These are phyloP conservation scores for Podila epicladia DNA, from an alignment of 192 early-diverging fungal species.

Conservation along the genomic window DNA sequence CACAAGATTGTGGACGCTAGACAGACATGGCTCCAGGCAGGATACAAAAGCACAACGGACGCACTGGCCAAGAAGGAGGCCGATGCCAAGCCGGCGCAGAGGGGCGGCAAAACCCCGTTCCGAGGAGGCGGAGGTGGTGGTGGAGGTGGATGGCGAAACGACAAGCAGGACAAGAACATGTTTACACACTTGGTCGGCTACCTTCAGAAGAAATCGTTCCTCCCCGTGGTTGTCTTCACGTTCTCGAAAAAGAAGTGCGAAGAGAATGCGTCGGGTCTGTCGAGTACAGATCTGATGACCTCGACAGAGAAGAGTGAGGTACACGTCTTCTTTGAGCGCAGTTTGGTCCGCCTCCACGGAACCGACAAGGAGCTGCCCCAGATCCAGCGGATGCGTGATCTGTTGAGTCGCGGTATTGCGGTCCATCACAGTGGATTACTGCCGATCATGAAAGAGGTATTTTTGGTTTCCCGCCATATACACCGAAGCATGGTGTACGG, in stretches of 20 bases:
- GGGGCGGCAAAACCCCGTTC: slow-evolving; percentile 43
- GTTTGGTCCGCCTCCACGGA: slow-evolving; percentile 82
- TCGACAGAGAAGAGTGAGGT: slow-evolving; percentile 82
- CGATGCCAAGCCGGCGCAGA: slow-evolving; percentile 52
- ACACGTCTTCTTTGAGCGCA: slow-evolving; percentile 86
- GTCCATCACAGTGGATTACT: slow-evolving; percentile 97
- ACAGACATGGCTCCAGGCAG: slow-evolving; percentile 67
- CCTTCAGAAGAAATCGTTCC: slow-evolving; percentile 77
- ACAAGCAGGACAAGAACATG: slow-evolving; percentile 75
- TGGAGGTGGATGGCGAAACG: slow-evolving; percentile 58
- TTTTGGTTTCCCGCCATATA: background rate
- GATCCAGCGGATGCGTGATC: slow-evolving; percentile 82
- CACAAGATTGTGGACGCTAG: slow-evolving; percentile 91
- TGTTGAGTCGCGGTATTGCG: slow-evolving; percentile 91
- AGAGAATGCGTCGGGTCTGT: slow-evolving; percentile 82
- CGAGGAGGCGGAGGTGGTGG: slow-evolving; percentile 56
- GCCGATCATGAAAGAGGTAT: slow-evolving; percentile 95
- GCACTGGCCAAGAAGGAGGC: slow-evolving; percentile 72
- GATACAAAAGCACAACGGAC: slow-evolving; percentile 81
- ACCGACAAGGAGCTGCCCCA: slow-evolving; percentile 91
- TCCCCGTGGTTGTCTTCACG: slow-evolving; percentile 93
- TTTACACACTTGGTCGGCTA: slow-evolving; percentile 84
- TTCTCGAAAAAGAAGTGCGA: slow-evolving; percentile 98
- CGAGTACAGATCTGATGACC: slow-evolving; percentile 84
- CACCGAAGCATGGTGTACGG: background rate